These are phyloP conservation scores for Lycium barbarum DNA, from an alignment of 257 asterid species.

Conservation along the genomic window DNA sequence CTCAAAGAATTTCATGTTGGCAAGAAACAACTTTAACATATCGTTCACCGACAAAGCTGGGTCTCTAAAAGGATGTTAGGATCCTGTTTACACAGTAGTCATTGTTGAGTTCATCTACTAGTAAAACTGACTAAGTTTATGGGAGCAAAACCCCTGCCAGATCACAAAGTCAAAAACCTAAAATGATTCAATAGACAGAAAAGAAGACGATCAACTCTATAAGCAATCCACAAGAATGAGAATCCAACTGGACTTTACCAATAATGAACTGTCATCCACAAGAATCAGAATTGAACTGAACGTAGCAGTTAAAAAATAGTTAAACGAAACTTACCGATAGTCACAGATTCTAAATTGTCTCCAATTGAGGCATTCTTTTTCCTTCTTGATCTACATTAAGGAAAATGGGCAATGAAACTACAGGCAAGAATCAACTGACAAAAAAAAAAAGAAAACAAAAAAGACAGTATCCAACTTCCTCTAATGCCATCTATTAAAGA, in stretches of 20 bases:
- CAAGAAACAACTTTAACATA: neutral
- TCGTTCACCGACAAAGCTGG: neutral
- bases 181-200: neutral
- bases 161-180: neutral
- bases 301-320: neutral
- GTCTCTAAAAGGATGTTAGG: neutral
- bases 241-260: neutral
- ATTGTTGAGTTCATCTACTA: neutral
- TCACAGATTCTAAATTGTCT: slow-evolving; percentile 65
- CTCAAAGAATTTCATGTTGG: neutral
- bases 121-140: neutral
- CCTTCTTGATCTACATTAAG: slow-evolving; percentile 74
- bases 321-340: slow-evolving; percentile 54
- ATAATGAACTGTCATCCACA: neutral
- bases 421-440: neutral
- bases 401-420: neutral
- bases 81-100: neutral
- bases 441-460: neutral
- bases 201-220: neutral
- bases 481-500: neutral
- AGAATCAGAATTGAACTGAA: neutral
- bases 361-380: slow-evolving; percentile 79
- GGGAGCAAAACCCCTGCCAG: neutral
- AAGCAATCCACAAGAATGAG: neutral
- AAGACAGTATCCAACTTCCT: neutral